phyloP scores from a whole-genome alignment of 352 stramenopile genomes.

The Phytophthora melonis region DNA sequence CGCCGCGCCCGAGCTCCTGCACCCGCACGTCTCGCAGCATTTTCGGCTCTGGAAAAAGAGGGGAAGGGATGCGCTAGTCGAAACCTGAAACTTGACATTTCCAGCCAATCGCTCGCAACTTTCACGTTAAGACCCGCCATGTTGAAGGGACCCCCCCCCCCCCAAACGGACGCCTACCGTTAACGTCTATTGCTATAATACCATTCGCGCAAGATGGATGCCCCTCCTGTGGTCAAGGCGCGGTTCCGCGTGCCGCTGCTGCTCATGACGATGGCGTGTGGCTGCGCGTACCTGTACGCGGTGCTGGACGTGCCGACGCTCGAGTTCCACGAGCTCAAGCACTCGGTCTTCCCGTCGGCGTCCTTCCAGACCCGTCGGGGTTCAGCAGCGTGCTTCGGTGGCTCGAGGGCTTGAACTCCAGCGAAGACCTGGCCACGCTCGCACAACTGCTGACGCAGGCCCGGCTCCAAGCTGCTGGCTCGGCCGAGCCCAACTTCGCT shows the following conservation, averaged over 20 bases:
- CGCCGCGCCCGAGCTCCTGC: conserved; percentile 42
- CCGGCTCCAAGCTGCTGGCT: conserved; percentile 2
- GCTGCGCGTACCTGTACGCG: conserved; percentile 40
- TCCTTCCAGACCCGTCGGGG: conserved; percentile 49
- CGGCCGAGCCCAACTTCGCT: conserved; percentile 12
- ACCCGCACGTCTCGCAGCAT: conserved; percentile 39
- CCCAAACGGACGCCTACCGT: neutral
- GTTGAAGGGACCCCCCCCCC: conserved; percentile 10
- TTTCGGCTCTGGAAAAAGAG: neutral
- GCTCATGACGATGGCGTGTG: conserved; percentile 36
- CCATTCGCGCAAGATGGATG: neutral
- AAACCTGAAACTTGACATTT: conserved; percentile 10
- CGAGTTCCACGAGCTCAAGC: conserved; percentile 47
- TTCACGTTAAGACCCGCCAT: neutral
- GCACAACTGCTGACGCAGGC: conserved; percentile 31
- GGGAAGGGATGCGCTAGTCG: neutral
- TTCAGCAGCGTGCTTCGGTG: conserved; percentile 65
- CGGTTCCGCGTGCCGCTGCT: conserved; percentile 22
- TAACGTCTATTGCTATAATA: no score
- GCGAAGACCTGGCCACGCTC: conserved; percentile 51
- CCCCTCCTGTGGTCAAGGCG: neutral
- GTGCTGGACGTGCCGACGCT: conserved; percentile 41
- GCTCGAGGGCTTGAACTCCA: conserved; percentile 58
- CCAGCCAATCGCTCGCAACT: neutral
- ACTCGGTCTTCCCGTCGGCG: conserved; percentile 29